Evolutionary conservation across 2,329 filamentous ascomycete species (phyloP), one percentile per base, ranked within the genome.

Genomic region (Penicillium sp.): DNA sequence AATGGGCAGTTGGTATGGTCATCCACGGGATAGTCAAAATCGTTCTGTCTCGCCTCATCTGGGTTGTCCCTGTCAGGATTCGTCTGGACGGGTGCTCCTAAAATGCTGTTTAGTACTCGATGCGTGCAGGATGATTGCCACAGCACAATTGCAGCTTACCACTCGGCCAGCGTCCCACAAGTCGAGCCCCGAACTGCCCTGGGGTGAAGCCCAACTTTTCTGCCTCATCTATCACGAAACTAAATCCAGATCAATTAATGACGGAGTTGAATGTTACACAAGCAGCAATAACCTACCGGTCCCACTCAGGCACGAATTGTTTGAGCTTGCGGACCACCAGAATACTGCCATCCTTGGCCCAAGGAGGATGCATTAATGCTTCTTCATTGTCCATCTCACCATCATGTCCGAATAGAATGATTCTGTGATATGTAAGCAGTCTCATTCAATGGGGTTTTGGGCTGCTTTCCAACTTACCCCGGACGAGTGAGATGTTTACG

Each of bases 321-420:
- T 74, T 68, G 3, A 80, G 69, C 46, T 79, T 75, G 13, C 77
- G 76, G 62, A 80, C 77, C 29, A 70, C 75, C 10, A 80, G 67
- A 55, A 79, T 78, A 59, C 76, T 79, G 5, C 79, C 77, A 48
- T 80, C 77, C 2, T 72, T 63, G 27, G 77, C 75, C 78, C 77
- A 80, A 1, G 39, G 21, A 3, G 63, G 63, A 55, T 44, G 76
- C 68, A 11, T 64, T 62, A 26, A 56, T 13, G 57, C 53, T 53
- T 26, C 26, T 6, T 56, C 49, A 35, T 56, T 22, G 11, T 46
- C 44, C 54, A 52, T 49, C 13, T 79, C 75, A 11, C 75, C 74
- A 1, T 73, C 66, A 29, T 73, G 70, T 22, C 72, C 74, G 27
- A 71, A 63, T 43, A 80, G 64, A 29, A 77, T 73, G 24, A 59